phyloP scores from a whole-genome alignment of 176 grass and related monocot species.

The Carex littledalei region DNA sequence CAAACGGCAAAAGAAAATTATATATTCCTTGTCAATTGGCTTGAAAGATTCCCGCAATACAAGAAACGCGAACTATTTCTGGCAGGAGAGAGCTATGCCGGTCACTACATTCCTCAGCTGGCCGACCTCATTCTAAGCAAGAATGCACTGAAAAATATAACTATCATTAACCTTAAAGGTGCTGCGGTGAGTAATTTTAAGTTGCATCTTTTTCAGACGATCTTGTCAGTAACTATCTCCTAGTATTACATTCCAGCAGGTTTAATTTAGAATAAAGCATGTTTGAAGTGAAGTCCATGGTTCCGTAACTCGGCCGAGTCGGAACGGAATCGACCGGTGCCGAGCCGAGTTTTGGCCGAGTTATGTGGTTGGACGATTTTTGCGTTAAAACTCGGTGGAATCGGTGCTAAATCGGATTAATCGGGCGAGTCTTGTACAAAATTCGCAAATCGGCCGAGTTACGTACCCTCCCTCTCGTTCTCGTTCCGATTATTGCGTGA shows the following conservation, averaged over 20 bases:
- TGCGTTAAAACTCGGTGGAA: too few relatives aligned
- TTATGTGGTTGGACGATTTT: too few relatives aligned
- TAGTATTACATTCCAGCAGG: neutral
- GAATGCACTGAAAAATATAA: constrained; percentile 6
- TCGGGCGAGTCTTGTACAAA: too few relatives aligned
- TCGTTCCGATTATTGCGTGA: too few relatives aligned
- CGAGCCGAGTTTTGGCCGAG: too few relatives aligned
- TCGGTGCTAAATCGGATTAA: too few relatives aligned
- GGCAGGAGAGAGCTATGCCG: constrained; percentile 39
- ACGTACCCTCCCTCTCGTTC: too few relatives aligned
- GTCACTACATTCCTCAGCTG: constrained; percentile 39
- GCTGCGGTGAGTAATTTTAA: neutral
- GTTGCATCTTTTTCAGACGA: neutral
- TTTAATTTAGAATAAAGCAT: neutral
- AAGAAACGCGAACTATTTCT: constrained; percentile 16
- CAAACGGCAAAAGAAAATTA: constrained; percentile 8
- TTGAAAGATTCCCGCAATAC: constrained; percentile 28
- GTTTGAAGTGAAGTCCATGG: neutral
- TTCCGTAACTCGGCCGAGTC: too few relatives aligned
- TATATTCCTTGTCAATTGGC: constrained; percentile 20
- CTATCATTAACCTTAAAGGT: constrained; percentile 32
- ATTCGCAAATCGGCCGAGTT: too few relatives aligned
- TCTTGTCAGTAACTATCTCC: neutral
- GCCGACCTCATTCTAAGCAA: constrained; percentile 14
- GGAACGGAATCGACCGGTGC: too few relatives aligned